Conservation (phyloP, 768 basidiomycete genomes). For the Naganishia vaughanmartiniae region DNA sequence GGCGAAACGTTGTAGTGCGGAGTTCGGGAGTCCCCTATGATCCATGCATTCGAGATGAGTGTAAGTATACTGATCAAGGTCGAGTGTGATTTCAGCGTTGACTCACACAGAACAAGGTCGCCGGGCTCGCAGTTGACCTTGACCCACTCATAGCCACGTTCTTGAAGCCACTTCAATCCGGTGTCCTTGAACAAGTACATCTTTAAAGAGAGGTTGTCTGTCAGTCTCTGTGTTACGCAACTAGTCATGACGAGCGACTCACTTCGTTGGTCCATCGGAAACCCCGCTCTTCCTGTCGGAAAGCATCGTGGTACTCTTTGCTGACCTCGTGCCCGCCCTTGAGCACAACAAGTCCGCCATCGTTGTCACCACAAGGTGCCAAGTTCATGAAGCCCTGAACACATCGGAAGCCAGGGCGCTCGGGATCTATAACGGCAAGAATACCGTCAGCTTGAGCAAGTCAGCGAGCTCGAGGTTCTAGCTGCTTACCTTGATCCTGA, state of each 20-base stretch:
- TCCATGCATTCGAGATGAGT: not conserved
- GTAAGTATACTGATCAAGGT: not conserved
- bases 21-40: conserved; percentile 13
- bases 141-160: conserved; percentile 43
- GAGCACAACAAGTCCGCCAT: conserved; percentile 43
- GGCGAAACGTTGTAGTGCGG: conserved; percentile 43
- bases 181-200: conserved; percentile 36
- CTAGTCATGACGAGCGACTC: not conserved
- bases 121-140: conserved; percentile 47
- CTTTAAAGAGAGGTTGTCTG: conserved; percentile 18
- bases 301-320: conserved; percentile 38
- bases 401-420: conserved; percentile 25
- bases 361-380: conserved; percentile 38
- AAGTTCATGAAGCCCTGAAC: conserved; percentile 39
- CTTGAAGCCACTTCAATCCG: conserved; percentile 44
- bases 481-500: conserved; percentile 25
- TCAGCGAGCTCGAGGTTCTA: not conserved
- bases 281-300: conserved; percentile 22
- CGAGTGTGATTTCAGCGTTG: not conserved
- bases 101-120: conserved; percentile 50
- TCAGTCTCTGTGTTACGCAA: not conserved
- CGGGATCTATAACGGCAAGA: conserved; percentile 1
- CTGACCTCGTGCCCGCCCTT: conserved; percentile 31
- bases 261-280: conserved; percentile 24
- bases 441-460: not conserved